These are phyloP conservation scores for Metschnikowia proteae DNA, from an alignment of 805 yeast genomes.

Conservation along the genomic window DNA sequence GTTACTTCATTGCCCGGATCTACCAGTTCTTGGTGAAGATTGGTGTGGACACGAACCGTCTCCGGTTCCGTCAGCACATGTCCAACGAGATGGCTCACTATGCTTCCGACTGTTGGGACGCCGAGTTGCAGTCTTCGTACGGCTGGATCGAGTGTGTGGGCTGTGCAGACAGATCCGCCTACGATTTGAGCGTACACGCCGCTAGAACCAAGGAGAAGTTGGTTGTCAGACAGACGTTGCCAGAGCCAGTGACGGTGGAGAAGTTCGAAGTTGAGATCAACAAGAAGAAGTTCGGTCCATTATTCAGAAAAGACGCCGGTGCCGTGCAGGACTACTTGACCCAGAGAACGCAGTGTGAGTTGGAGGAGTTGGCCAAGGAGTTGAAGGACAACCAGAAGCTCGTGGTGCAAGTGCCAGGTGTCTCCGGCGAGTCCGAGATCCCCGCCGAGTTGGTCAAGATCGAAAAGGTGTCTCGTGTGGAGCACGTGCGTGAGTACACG, in stretches of 20 bases:
- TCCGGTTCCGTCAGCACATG: conserved; percentile 98
- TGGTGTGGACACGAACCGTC: conserved; percentile 79
- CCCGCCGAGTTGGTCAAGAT: conserved; percentile 70
- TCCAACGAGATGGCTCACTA: conserved; percentile 99
- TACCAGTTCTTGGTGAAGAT: conserved; percentile 77
- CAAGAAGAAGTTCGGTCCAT: conserved; percentile 96
- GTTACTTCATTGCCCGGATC: conserved; percentile 94
- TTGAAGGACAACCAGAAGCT: conserved; percentile 61
- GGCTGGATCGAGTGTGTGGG: conserved; percentile 99
- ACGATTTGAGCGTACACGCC: conserved; percentile 92
- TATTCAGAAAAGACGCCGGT: conserved; percentile 96
- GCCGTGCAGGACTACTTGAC: conserved; percentile 77
- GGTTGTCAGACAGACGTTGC: conserved; percentile 87
- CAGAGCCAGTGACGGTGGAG: conserved; percentile 80
- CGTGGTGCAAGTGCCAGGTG: conserved; percentile 61
- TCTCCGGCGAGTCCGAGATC: conserved; percentile 55
- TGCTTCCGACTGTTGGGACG: conserved; percentile 99
- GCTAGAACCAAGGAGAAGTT: conserved; percentile 93
- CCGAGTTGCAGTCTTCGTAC: conserved; percentile 89
- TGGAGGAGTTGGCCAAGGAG: conserved; percentile 71
- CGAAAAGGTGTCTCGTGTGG: conserved; percentile 72
- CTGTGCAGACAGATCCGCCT: conserved; percentile 98
- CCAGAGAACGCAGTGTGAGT: conserved; percentile 77
- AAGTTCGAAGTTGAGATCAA: conserved; percentile 80
- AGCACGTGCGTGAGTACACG: conserved; percentile 90